Base-by-base conservation (phyloP, 257 asterid species). In the Craterostigma plantagineum region DNA sequence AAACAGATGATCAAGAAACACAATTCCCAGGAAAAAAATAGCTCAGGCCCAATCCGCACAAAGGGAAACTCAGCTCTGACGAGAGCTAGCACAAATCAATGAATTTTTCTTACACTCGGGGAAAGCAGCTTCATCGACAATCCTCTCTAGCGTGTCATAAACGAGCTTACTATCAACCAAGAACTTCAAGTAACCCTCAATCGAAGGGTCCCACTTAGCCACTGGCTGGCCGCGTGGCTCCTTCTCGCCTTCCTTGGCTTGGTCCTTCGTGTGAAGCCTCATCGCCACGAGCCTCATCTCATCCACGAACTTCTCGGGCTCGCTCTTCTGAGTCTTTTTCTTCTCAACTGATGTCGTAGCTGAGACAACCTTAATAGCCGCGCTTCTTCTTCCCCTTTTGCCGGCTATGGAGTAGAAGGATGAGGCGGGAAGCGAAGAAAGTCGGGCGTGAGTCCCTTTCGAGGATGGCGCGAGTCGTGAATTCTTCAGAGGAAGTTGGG, bases 251-350 rank as follows among this genome's bases (percentile, higher is more conserved):
- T 79, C 95, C 68, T 68, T 82, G 30, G 92, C 68, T 47, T 82
- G 93, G 52, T 87, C 95, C 30, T 33, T 76, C 0, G 93, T 82
- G 59, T 87, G 98, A 65, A 74, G 58, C 48, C 72, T 87, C 98
- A 87, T 76, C 9, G 98, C 98, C 57, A 80, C 95, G 63, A 74
- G 72, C 52, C 93, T 79, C 98, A 87, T 87, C 75, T 87, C 98
- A 66, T 83, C 98, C 58, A 75, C 86, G 57, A 87, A 87, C 16
- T 92, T 93, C 72, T 79, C 82, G 11, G 82, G 71, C 62, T 75
- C 96, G 35, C 91, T 91, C 30, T 92, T 85, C 5, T 77, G 75
- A 64, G 77, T 68, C 52, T 75, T 77, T 48, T 69, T 68, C 67
- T 72, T 84, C 69, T 78, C 91, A 33, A 82, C 65, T 0, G 83